These are phyloP conservation scores for Pneumocystis murina DNA, from an alignment of 1,139 yeast species.

Conservation along the genomic window DNA sequence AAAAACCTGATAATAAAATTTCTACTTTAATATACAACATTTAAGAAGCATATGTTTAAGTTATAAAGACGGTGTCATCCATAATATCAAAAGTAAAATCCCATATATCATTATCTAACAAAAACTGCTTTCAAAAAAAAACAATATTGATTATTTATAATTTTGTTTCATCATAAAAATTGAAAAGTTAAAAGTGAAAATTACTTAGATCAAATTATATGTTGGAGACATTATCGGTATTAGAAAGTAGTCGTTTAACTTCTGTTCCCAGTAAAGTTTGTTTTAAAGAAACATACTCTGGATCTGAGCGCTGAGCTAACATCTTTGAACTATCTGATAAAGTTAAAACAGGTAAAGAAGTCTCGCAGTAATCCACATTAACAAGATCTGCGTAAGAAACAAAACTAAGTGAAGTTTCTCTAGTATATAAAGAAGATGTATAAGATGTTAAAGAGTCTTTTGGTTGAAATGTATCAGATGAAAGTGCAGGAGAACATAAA, in stretches of 20 bases:
- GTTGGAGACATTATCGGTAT: not conserved
- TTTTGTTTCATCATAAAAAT: not conserved
- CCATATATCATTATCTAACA: not conserved
- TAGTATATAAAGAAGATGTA: not conserved
- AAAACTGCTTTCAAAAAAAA: not conserved
- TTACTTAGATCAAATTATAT: not conserved
- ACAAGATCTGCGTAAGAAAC: constrained; percentile 10
- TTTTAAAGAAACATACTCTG: not conserved
- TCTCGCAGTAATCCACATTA: constrained; percentile 5
- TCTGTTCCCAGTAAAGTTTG: not conserved
- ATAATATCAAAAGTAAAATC: not conserved
- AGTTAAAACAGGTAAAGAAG: not conserved
- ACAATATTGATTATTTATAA: not conserved
- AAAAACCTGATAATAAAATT: not conserved
- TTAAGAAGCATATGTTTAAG: not conserved
- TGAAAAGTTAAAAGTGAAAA: too few species aligned
- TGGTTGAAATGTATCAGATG: not conserved
- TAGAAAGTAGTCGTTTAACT: not conserved
- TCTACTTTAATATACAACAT: not conserved
- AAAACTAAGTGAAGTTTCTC: constrained; percentile 8
- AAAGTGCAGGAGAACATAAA: not conserved
- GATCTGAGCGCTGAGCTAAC: not conserved
- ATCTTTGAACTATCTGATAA: not conserved
- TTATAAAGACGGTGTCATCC: not conserved
- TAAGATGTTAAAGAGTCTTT: not conserved